Percentiles rank a stretch among this genome's conserved stretches.
Evolutionary conservation across 257 asterid species (phyloP).

Genomic region (Forsythia viridissima): DNA sequence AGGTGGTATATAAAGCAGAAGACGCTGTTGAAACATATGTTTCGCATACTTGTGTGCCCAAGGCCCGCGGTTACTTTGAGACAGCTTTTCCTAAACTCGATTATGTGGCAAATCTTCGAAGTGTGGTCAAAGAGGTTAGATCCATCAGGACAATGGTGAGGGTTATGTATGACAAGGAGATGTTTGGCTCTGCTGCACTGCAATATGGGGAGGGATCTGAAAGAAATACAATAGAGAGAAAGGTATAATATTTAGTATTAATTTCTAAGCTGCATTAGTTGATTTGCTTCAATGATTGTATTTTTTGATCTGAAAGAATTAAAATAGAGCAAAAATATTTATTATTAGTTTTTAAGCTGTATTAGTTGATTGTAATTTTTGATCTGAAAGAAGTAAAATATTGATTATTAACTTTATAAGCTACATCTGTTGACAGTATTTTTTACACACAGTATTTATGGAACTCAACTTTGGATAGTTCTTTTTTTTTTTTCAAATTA

Average conservation of each 20-base stretch:
- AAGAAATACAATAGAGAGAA: not conserved
- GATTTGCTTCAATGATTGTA: not conserved
- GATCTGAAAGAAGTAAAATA: slow-evolving; percentile 35
- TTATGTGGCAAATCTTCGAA: slow-evolving; percentile 40
- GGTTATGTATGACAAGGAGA: slow-evolving; percentile 38
- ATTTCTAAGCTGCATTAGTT: not conserved
- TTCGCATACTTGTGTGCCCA: slow-evolving; percentile 48
- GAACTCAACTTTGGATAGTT: not conserved
- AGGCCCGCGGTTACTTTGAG: slow-evolving; percentile 31
- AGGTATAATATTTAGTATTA: not conserved
- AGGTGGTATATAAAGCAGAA: slow-evolving; percentile 56
- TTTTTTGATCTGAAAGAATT: not conserved
- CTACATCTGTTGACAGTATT: not conserved
- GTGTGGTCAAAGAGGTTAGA: slow-evolving; percentile 31
- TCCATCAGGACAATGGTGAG: slow-evolving; percentile 32
- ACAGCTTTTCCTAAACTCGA: slow-evolving; percentile 34
- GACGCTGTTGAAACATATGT: slow-evolving; percentile 55
- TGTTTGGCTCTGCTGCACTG: slow-evolving; percentile 43
- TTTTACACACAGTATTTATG: too few relatives aligned
- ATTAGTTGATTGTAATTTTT: not conserved
- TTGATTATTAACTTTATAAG: not conserved
- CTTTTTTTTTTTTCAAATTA: too few relatives aligned
- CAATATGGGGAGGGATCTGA: slow-evolving; percentile 31
- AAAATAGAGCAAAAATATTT: slow-evolving; percentile 26
- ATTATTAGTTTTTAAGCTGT: too few relatives aligned